Base-by-base conservation (phyloP, 306 rosid species). In the Oxytropis ochrocephala region DNA sequence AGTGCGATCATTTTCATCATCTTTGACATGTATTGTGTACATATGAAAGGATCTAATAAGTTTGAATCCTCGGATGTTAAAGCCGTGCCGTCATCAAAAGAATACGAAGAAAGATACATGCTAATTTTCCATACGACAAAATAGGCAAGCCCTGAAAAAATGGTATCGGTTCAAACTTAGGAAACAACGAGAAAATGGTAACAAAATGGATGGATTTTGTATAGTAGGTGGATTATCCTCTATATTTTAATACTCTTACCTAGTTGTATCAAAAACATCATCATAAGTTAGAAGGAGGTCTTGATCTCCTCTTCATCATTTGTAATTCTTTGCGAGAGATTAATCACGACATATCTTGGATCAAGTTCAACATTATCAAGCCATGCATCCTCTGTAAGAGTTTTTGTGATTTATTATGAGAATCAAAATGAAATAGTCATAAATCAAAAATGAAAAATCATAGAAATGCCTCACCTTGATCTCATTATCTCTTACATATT, bases 361-460 rank as follows among this genome's bases (percentile, higher is more conserved):
- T 77, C 91, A 80, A 83, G 66, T 16, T 91, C 97, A 76, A 91
- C 63, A 74, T 83, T 88, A 79, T 91, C 97, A 79, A 91, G 97
- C 97, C 95, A 91, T 0, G 95, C 95, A 86, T 91, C 97, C 97
- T 91, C n/a, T n/a, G 82, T 68, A 85, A 60, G 17, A 44, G 69
- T 53, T 60, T 75, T 71, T 1, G 56, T 17, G 53, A 39, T 60
- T 78, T 21, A 70, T 35, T 50, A 56, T 69, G 21, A 59, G 32
- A 41, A 21, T 53, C 47, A 51, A 46, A 64, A 58, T 41, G 24
- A 35, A 39, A 29, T 42, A 32, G 12, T 53, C 17, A 54, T 17
- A 43, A 48, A 36, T 33, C 11, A 62, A 35, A 38, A 36, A 62
- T 44, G 2, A 48, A 47, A 33, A 51, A 53, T 0, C 68, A 36